These are phyloP conservation scores for Nakaseomyces sp. DNA, from an alignment of 1,139 yeast genomes.

Conservation along the genomic window DNA sequence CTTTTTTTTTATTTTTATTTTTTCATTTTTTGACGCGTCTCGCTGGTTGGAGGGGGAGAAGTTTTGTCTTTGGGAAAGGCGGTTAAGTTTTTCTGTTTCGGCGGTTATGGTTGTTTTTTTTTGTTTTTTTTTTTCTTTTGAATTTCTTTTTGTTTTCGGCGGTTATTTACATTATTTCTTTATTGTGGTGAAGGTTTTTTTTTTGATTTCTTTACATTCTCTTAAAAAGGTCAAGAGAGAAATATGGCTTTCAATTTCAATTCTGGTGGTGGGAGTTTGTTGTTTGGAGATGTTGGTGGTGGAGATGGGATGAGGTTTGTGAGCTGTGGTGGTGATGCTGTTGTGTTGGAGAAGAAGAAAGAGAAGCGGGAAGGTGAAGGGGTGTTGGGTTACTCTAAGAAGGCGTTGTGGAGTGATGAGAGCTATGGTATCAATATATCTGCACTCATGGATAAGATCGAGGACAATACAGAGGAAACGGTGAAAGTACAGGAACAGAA, in stretches of 20 bases:
- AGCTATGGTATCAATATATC: conserved; percentile 34
- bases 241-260: neutral
- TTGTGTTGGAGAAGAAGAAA: conserved; percentile 5
- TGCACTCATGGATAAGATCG: conserved; percentile 30
- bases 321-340: conserved; percentile 1
- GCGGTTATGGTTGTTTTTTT: too few species aligned
- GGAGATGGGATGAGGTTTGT: neutral
- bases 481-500: too few species aligned
- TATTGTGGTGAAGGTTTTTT: neutral
- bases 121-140: too few species aligned
- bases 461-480: conserved; percentile 11
- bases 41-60: too few species aligned
- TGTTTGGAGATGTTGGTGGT: neutral
- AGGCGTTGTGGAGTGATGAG: conserved; percentile 24
- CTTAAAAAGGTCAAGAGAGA: neutral
- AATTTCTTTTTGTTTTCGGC: too few species aligned
- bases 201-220: neutral
- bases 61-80: too few species aligned
- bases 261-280: neutral
- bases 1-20: too few species aligned
- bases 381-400: neutral
- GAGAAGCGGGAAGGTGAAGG: neutral
- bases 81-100: too few species aligned
- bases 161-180: too few species aligned
- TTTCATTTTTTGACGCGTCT: too few species aligned